Base-by-base conservation (phyloP, 768 basidiomycete genomes). In the Gautieria morchelliformis region DNA sequence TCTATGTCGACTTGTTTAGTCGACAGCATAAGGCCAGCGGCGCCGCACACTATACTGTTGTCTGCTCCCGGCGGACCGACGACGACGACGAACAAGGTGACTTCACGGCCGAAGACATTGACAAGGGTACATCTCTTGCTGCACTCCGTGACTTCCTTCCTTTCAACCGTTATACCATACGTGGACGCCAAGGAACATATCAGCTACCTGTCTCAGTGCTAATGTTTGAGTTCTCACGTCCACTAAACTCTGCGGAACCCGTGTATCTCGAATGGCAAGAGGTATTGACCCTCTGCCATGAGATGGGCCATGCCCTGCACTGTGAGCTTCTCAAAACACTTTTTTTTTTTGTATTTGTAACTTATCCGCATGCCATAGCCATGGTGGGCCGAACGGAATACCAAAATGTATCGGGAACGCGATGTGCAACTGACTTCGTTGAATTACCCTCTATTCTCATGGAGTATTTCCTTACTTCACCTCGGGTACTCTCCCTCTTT, bases 301-400 rank as follows among this genome's bases (percentile, higher is more conserved):
- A 99, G 72, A 96, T 98, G 93, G 96, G 96, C 0, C 96, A 99
- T 71, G 96, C 96, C 11, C 93, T 99, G 82, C 96, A 99, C 68
- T 99, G 96, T 97, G 65, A 77, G 93, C 77, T 15, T 33, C 27
- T 49, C 15, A n/a, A 12, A 42, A 30, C 46, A 27, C 7, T 47
- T 44, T 52, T 20, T 48, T 52, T 52, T 54, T 35, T 5, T 17
- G n/a, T 24, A 49, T 24, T 24, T 49, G 51, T 55, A 49, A 58
- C 35, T 49, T 46, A 54, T 35, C 46, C 17, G 8, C 46, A n/a
- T 45, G 10, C 32, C 27, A 12, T 63, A 98, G 95, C 96, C 1
- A 99, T 99, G 96, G 86, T 98, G 60, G 95, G 95, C 45, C 80
- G 90, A 47, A 98, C 94, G 8, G 93, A 94, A 64, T 96, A 95